These are phyloP conservation scores for Fraxinus platypoda DNA, from an alignment of 305 asterid genomes.

Conservation along the genomic window DNA sequence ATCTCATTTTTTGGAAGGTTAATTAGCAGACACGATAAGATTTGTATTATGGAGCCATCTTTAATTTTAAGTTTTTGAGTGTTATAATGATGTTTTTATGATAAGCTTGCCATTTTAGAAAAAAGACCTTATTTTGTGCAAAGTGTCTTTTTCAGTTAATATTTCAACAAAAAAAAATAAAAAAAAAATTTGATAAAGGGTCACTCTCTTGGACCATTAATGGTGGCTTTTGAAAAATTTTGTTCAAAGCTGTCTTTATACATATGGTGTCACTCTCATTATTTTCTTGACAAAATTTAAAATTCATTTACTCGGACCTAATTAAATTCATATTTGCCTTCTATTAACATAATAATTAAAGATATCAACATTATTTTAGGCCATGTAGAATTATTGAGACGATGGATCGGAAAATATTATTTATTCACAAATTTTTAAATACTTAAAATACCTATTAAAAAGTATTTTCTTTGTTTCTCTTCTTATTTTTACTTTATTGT, in stretches of 20 bases:
- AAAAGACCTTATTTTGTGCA: too few species aligned
- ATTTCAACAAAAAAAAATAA: not conserved
- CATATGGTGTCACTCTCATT: not conserved
- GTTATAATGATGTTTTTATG: not conserved
- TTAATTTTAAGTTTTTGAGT: not conserved
- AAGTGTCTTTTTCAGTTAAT: not conserved
- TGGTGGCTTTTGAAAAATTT: not conserved
- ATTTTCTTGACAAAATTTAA: not conserved
- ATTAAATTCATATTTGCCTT: too few species aligned
- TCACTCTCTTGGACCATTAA: not conserved
- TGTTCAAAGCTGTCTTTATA: not conserved
- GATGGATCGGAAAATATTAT: not conserved
- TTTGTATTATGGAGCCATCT: not conserved
- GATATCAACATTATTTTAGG: too few species aligned
- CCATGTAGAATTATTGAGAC: too few species aligned
- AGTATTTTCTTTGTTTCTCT: not conserved
- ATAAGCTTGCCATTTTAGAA: not conserved
- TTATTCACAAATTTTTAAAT: too few species aligned
- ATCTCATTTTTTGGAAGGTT: not conserved
- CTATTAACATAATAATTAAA: too few species aligned
- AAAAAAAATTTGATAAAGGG: not conserved
- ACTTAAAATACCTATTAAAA: too few species aligned
- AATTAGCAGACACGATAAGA: not conserved
- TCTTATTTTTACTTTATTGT: too few species aligned
- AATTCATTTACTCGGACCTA: not conserved